phyloP scores from a whole-genome alignment of 2,329 filamentous ascomycete species.

The Chaetomiaceae sp. region DNA sequence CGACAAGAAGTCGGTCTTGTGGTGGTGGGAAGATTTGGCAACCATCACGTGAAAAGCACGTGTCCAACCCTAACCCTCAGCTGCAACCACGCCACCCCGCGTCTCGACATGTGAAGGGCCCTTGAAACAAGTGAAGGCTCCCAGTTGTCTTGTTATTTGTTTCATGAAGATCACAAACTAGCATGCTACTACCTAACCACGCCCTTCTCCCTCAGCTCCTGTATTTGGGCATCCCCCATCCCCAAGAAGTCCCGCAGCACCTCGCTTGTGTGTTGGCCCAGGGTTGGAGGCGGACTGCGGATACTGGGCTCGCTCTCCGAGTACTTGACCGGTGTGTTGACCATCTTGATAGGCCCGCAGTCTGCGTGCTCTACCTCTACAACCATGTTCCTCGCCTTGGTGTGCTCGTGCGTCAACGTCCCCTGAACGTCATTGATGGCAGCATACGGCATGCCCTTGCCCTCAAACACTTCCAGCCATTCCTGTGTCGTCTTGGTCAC shows the following conservation, averaged over 20 bases:
- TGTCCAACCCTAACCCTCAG: constrained; percentile 13
- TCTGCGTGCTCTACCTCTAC: constrained; percentile 75
- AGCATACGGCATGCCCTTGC: constrained; percentile 86
- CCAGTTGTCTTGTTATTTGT: no score
- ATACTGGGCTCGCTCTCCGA: constrained; percentile 75
- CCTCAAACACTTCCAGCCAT: constrained; percentile 83
- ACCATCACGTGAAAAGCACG: constrained; percentile 15
- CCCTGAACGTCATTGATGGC: constrained; percentile 89
- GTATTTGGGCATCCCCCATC: constrained; percentile 54
- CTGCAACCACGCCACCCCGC: background rate
- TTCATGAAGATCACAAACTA: no score
- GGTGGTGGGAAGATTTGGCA: background rate
- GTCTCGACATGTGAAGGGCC: background rate
- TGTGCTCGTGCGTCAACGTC: constrained; percentile 80
- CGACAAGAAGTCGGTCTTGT: background rate
- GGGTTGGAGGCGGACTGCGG: constrained; percentile 70
- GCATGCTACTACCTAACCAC: constrained; percentile 49
- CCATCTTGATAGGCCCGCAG: constrained; percentile 82
- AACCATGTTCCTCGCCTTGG: constrained; percentile 82
- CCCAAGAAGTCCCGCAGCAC: constrained; percentile 62
- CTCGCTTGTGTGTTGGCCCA: constrained; percentile 84
- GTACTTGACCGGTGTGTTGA: constrained; percentile 94
- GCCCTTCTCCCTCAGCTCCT: constrained; percentile 58
- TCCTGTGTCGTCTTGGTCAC: constrained; percentile 74
- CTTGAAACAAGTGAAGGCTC: no score